Percentiles rank a stretch among this genome's conserved stretches.
Conservation (phyloP, 306 rosid genomes). For the Glycine tomentella region DNA sequence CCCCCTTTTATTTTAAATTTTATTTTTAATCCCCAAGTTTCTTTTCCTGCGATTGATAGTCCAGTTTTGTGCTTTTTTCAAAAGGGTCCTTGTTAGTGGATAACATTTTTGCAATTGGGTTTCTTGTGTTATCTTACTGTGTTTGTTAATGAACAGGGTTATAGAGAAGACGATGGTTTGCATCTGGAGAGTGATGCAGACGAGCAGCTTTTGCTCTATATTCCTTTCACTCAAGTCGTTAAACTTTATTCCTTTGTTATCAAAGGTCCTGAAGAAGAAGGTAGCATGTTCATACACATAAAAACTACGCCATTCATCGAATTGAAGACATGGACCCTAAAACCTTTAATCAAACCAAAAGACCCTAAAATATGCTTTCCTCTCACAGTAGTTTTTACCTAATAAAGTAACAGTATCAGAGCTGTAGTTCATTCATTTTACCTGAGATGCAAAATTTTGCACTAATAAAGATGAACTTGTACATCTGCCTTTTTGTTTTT, state of each 20-base stretch:
- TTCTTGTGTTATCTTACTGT: conserved; percentile 30
- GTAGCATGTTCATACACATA: conserved; percentile 38
- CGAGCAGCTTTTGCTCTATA: conserved; percentile 91
- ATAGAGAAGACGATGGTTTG: conserved; percentile 93
- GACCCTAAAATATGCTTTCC: neutral
- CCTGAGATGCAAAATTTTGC: neutral
- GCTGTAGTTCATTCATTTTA: neutral
- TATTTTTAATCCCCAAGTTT: neutral
- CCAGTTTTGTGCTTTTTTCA: conserved; percentile 23
- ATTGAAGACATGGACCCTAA: neutral
- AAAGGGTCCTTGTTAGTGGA: conserved; percentile 1
- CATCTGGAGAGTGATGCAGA: conserved; percentile 96
- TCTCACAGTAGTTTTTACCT: neutral
- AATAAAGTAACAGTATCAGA: conserved; percentile 1
- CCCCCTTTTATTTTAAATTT: neutral
- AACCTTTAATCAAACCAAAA: neutral
- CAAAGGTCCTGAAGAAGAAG: conserved; percentile 93
- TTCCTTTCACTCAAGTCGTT: conserved; percentile 88
- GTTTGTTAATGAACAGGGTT: conserved; percentile 62
- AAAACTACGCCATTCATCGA: neutral
- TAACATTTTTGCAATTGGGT: neutral
- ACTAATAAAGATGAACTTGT: neutral
- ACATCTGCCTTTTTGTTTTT: neutral
- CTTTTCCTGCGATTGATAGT: neutral
- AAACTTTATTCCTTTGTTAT: conserved; percentile 78